A percentile compares a stretch with the other conserved stretches of the same genome.
These are phyloP conservation scores for Macrolepiota albuminosa DNA, from an alignment of 768 basidiomycete species.

Conservation along the genomic window DNA sequence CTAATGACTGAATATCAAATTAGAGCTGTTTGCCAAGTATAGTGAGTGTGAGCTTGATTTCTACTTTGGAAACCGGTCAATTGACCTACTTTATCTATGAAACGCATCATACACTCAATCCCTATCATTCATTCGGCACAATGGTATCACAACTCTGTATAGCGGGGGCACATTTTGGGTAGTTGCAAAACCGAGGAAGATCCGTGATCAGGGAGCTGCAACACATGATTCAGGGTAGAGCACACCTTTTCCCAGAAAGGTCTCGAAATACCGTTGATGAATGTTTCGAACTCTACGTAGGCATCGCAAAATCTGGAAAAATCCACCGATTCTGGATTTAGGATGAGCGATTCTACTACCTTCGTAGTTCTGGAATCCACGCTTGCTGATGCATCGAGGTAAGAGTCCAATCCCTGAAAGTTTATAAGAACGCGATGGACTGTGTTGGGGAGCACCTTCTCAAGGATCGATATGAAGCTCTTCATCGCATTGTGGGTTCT, in stretches of 20 bases:
- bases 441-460: not conserved
- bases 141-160: no score
- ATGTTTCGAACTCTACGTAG: not conserved
- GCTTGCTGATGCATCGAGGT: not conserved
- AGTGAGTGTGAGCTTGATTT: no score
- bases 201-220: no score
- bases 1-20: no score
- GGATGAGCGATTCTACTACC: not conserved
- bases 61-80: no score
- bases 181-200: no score
- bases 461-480: slow-evolving; percentile 1
- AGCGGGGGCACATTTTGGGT: no score
- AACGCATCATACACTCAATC: no score
- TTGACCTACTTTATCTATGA: no score
- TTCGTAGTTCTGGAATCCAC: not conserved
- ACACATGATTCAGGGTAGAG: not conserved
- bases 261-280: not conserved
- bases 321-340: not conserved
- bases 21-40: no score
- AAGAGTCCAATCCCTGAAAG: not conserved
- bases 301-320: not conserved
- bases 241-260: not conserved
- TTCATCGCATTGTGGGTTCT: not conserved
- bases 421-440: not conserved
- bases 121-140: no score